Base-by-base conservation (phyloP, 2,329 filamentous ascomycete genomes). In the Talaromyces marneffei region DNA sequence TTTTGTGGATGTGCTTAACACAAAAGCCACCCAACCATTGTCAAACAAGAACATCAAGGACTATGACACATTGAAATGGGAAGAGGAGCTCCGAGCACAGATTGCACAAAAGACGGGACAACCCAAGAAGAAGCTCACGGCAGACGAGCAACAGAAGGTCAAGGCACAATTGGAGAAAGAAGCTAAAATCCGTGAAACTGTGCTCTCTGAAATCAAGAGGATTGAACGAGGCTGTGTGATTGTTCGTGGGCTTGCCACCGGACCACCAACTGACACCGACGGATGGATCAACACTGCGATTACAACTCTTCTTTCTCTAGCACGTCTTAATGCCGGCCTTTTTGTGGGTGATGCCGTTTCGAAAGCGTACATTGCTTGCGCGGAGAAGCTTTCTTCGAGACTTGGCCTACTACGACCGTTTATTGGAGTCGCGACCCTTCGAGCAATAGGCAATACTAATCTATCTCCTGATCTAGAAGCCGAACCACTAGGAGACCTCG, bases 41-140 rank as follows among this genome's bases (percentile, higher is more conserved):
- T 86, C 91, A 2, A 88, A 92, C 76, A 97, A 96, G 77, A 96
- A 91, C 69, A 88, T 86, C 54, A 97, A 96, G 73, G 94, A 97
- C 72, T 96, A 97, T 69, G 91, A 99, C 68, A 95, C 91, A 1
- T 77, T 97, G 42, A 97, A 96, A 75, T 99, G 95, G 94, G 94
- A 99, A 75, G 89, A 93, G 72, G 94, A 99, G 65, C 82, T 99
- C 7, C 84, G 92, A 61, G 83, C 86, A 40, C 91, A 97, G 68
- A 77, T 99, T 42, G 92, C 92, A n/a, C 83, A 90, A 71, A 99
- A 97, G 80, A 96, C 93, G 74, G 93, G 93, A 1, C 74, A 78
- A 50, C 85, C 90, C 63, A 86, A 91, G 68, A 93, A 92, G 78
- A 99, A 97, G 76, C 85, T 97, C 9, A 94, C 91, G 0, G 78